Conservation (phyloP, 176 grass and related monocot genomes). For the Carex scoparia region DNA sequence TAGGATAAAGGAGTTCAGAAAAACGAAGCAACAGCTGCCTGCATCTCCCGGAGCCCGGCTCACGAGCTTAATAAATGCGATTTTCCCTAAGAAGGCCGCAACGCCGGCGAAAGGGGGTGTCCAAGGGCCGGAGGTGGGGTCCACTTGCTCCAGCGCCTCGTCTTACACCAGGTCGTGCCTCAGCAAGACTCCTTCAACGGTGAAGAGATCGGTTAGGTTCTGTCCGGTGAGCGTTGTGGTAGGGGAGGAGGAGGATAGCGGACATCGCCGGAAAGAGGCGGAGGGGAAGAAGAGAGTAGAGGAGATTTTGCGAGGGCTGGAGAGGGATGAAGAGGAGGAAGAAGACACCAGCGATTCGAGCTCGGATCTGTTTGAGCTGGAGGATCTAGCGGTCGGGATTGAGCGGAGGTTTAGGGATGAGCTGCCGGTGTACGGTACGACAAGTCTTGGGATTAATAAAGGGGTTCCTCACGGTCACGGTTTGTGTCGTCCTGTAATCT, state of each 20-base stretch:
- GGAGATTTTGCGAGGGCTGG: slow-evolving; percentile 58
- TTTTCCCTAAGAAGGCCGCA: slow-evolving; percentile 44
- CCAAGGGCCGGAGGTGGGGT: slow-evolving; percentile 18
- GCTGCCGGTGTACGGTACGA: slow-evolving; percentile 97
- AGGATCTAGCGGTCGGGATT: slow-evolving; percentile 45
- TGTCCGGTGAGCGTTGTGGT: slow-evolving; percentile 39
- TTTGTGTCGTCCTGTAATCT: slow-evolving; percentile 27
- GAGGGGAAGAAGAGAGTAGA: slow-evolving; percentile 42
- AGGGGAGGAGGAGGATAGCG: not conserved
- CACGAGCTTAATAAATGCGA: slow-evolving; percentile 75
- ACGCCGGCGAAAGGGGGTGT: slow-evolving; percentile 2
- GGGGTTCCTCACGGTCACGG: slow-evolving; percentile 40
- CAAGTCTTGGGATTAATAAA: slow-evolving; percentile 44
- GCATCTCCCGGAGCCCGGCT: slow-evolving; percentile 74
- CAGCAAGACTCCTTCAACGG: slow-evolving; percentile 83
- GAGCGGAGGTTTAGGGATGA: slow-evolving; percentile 51
- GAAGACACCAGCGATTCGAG: slow-evolving; percentile 83
- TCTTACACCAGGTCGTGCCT: slow-evolving; percentile 84
- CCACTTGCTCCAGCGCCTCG: slow-evolving; percentile 70
- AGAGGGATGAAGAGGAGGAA: slow-evolving; percentile 61
- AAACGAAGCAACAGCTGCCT: slow-evolving; percentile 39
- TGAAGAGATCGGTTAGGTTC: slow-evolving; percentile 79
- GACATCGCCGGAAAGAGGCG: slow-evolving; percentile 29
- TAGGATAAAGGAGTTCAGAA: slow-evolving; percentile 66
- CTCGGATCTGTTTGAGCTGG: slow-evolving; percentile 96